Evolutionary conservation across 768 basidiomycete genomes (phyloP).

Genomic region (Rubroboletus satanas): DNA sequence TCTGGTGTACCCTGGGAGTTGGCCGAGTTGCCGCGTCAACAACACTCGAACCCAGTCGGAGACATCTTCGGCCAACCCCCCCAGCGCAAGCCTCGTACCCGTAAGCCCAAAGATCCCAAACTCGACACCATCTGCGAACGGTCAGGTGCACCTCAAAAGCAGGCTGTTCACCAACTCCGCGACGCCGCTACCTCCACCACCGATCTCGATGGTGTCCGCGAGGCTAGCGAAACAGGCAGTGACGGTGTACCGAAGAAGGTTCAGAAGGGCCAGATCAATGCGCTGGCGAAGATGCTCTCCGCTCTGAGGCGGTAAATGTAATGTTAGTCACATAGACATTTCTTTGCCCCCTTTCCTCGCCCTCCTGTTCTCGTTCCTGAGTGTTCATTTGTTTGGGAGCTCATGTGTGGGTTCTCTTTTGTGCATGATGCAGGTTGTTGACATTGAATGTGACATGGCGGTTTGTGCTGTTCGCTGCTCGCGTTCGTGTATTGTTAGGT

Average conservation of each 20-base stretch:
- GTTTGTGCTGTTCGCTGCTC: slow-evolving; percentile 31
- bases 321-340: slow-evolving; percentile 26
- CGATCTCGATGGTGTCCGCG: slow-evolving; percentile 48
- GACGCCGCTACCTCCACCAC: slow-evolving; percentile 77
- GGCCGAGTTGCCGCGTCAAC: slow-evolving; percentile 61
- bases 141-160: slow-evolving; percentile 42
- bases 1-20: slow-evolving; percentile 76
- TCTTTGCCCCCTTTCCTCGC: not conserved
- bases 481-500: slow-evolving; percentile 53
- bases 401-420: slow-evolving; percentile 18
- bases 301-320: slow-evolving; percentile 60
- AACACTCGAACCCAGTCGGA: slow-evolving; percentile 55
- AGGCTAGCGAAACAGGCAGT: slow-evolving; percentile 16
- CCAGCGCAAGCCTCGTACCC: slow-evolving; percentile 60
- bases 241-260: slow-evolving; percentile 66
- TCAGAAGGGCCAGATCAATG: slow-evolving; percentile 85
- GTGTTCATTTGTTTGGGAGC: slow-evolving; percentile 13
- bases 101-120: slow-evolving; percentile 61
- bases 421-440: slow-evolving; percentile 31
- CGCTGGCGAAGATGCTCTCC: slow-evolving; percentile 89
- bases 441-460: slow-evolving; percentile 21
- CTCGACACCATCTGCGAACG: slow-evolving; percentile 78
- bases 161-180: slow-evolving; percentile 43
- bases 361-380: slow-evolving; percentile 1
- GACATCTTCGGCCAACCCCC: slow-evolving; percentile 58